These are phyloP conservation scores for Arthrinium phaeospermum DNA, from an alignment of 2,329 filamentous ascomycete genomes.

Conservation along the genomic window DNA sequence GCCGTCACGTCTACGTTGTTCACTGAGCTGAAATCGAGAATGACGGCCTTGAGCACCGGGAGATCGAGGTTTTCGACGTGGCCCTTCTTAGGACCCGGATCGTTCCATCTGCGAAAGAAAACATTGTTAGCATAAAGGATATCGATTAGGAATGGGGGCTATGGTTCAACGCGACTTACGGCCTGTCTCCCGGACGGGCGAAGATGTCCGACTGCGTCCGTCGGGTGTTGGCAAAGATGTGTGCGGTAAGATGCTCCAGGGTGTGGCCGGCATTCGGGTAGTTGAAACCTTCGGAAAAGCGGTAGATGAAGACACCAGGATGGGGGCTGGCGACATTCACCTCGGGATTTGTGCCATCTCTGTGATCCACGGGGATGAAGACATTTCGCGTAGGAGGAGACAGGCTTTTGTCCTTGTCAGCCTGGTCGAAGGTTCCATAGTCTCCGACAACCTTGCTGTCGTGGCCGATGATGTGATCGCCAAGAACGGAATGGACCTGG, in stretches of 20 bases:
- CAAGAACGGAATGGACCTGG: slow-evolving; percentile 82
- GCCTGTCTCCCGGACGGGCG: slow-evolving; percentile 73
- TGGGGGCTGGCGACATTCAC: slow-evolving; percentile 81
- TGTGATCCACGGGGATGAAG: slow-evolving; percentile 85
- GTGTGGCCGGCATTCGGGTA: slow-evolving; percentile 94
- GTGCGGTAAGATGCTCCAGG: slow-evolving; percentile 75
- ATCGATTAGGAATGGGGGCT: background rate
- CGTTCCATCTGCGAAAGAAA: slow-evolving; percentile 72
- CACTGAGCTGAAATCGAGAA: slow-evolving; percentile 91
- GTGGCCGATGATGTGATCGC: slow-evolving; percentile 74
- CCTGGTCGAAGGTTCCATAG: slow-evolving; percentile 63
- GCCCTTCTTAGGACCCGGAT: slow-evolving; percentile 72
- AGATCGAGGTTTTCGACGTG: slow-evolving; percentile 54
- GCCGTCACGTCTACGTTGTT: slow-evolving; percentile 95
- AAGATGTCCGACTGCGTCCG: slow-evolving; percentile 76
- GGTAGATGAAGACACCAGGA: slow-evolving; percentile 94
- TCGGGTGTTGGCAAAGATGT: slow-evolving; percentile 74
- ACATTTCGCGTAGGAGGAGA: slow-evolving; percentile 65
- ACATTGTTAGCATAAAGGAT: background rate
- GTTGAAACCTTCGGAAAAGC: slow-evolving; percentile 93
- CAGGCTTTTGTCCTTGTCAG: slow-evolving; percentile 44
- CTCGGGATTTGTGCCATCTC: slow-evolving; percentile 89
- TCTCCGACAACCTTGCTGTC: slow-evolving; percentile 56
- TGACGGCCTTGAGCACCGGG: slow-evolving; percentile 83
- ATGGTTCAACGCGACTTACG: slow-evolving; percentile 41